A percentile compares a stretch with the other conserved stretches of the same genome.
Evolutionary conservation across 805 yeast genomes (phyloP).

Genomic region (Wickerhamomyces tratensis): DNA sequence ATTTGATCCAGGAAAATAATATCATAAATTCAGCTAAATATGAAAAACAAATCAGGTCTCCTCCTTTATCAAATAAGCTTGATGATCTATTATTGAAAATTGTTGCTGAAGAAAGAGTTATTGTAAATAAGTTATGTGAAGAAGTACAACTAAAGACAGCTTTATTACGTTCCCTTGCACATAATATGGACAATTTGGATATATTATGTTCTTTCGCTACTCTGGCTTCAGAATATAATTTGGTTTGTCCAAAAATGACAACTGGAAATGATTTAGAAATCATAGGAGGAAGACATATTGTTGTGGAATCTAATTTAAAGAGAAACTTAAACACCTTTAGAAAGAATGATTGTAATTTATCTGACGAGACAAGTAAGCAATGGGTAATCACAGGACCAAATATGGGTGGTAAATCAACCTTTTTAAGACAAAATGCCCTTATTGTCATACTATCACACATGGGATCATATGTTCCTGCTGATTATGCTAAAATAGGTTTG

Average conservation of each 20-base stretch:
- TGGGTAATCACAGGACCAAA: conserved; percentile 90
- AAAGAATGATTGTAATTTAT: conserved; percentile 70
- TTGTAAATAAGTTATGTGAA: neutral
- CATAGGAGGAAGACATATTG: conserved; percentile 68
- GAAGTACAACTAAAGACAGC: neutral
- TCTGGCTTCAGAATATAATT: conserved; percentile 56
- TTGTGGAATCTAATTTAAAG: conserved; percentile 67
- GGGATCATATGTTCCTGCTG: conserved; percentile 83
- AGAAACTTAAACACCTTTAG: conserved; percentile 39
- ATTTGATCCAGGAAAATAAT: too few species aligned
- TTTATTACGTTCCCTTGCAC: neutral
- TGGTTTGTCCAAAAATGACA: conserved; percentile 58
- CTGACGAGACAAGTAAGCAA: conserved; percentile 47
- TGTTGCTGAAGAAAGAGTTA: too few species aligned
- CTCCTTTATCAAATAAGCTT: neutral
- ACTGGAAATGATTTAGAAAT: conserved; percentile 39
- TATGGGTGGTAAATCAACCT: conserved; percentile 97
- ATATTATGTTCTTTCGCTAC: conserved; percentile 62
- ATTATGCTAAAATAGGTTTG: conserved; percentile 65
- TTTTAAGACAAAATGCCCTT: conserved; percentile 82
- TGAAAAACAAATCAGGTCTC: neutral
- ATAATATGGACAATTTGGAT: conserved; percentile 53
- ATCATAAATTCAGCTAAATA: neutral
- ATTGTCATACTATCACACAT: conserved; percentile 81
- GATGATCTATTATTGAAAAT: neutral